Base-by-base conservation (phyloP, 2,329 filamentous ascomycete genomes). In the Didymella keratinophila region DNA sequence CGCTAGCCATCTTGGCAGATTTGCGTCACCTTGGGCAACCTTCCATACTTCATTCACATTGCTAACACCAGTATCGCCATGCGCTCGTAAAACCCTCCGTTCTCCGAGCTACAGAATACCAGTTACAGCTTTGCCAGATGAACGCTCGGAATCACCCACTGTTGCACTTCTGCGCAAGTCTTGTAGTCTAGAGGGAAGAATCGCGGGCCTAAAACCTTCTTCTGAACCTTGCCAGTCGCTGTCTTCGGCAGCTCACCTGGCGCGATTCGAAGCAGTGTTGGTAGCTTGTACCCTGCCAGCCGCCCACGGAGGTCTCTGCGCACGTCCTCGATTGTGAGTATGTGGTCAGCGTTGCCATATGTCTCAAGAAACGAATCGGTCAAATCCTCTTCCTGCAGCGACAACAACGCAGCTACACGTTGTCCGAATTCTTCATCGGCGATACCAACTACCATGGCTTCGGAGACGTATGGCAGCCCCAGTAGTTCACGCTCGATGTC, bases 401-500 rank as follows among this genome's bases (percentile, higher is more conserved):
- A 81, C 14, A 86, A 68, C n/a, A 82, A 77, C 1, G 83, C 83
- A n/a, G 80, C 83, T 2, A 86, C 83, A 20, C 82, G 76, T 69
- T 86, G 82, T 2, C 83, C 82, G 70, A 80, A 85, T 71, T 85
- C 82, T 18, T 82, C 78, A 60, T 84, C 82, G 0, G 77, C 71
- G n/a, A 85, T 76, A 1, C 83, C 83, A 3, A 85, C 81, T 1
- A 85, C 81, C 63, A 82, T 82, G 4, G 81, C 82, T 69, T 85
- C 83, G 45, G 80, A 74, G 32, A 85, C 76, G 30, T 80, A 79
- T 1, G 79, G 76, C 51, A 85, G 64, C 0, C 77, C 76, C 23
- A 85, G 73, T 62, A 84, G 78, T 60, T 84, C 82, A 18, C 83
- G 76, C 67, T 85, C 83, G 28, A 85, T 81, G 48, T 85, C 83